A percentile compares a stretch with the other conserved stretches of the same genome.
phyloP scores from a whole-genome alignment of 2,329 filamentous ascomycete genomes.

The Cladosporium sp. region DNA sequence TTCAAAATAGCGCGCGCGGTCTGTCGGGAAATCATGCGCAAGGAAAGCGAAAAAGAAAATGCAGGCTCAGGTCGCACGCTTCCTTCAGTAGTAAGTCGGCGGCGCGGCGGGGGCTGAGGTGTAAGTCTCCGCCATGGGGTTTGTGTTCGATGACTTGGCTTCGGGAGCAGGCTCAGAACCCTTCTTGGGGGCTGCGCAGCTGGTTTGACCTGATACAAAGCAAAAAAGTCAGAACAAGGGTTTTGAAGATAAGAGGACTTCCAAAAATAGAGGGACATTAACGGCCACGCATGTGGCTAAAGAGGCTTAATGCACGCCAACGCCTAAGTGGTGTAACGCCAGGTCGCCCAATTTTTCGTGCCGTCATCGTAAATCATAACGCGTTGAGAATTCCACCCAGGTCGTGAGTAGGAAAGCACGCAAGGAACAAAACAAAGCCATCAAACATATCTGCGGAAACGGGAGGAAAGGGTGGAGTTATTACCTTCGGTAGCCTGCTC shows the following conservation, averaged over 20 bases:
- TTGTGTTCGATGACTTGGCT: too few relatives aligned
- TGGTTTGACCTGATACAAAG: conserved; percentile 3
- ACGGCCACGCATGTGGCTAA: too few relatives aligned
- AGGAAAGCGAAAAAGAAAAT: too few relatives aligned
- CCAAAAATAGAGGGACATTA: too few relatives aligned
- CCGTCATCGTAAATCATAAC: background rate
- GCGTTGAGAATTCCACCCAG: background rate
- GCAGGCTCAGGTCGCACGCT: too few relatives aligned
- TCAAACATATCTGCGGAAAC: background rate
- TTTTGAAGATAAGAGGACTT: background rate
- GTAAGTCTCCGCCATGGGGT: too few relatives aligned
- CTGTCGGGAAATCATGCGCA: too few relatives aligned
- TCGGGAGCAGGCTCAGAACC: background rate
- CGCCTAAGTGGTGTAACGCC: conserved; percentile 1
- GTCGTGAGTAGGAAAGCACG: background rate
- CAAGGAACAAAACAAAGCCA: background rate
- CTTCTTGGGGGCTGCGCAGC: background rate
- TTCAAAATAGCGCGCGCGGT: too few relatives aligned
- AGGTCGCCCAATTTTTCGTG: background rate
- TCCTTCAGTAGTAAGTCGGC: background rate
- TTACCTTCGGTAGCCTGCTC: conserved; percentile 14
- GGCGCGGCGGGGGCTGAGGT: too few relatives aligned
- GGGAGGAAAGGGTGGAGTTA: background rate
- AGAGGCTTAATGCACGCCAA: conserved; percentile 3
- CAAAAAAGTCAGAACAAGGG: conserved; percentile 4